Base-by-base conservation (phyloP, 805 yeast species). In the Kluyveromyces starmeri region DNA sequence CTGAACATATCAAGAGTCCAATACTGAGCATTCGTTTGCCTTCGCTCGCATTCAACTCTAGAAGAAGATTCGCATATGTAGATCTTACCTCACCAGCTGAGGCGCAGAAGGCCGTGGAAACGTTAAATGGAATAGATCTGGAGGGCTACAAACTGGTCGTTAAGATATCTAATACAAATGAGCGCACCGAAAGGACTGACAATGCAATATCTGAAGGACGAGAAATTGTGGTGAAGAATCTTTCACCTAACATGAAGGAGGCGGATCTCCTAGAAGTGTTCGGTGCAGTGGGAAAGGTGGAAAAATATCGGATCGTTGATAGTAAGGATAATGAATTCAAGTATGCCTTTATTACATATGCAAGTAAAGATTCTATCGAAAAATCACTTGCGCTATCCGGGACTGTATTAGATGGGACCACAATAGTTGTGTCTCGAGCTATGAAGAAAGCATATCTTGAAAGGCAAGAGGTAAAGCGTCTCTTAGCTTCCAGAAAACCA, bases 1-100 rank as follows among this genome's bases (percentile, higher is more conserved):
- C 49, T 0, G 28, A 53, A 2, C 48, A 46, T 26, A 75, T 77
- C 0, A 38, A 38, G 7, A 32, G 44, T 2, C 41, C 56, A 2
- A 49, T 75, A 3, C 40, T 71, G 2, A 68, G 71, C 33, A 58
- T 78, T 1, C 59, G 94, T 33, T 61, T 82, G 21, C 95, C 95
- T 0, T 70, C 83, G 0, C 67, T 77, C 38, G 65, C 64, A 28
- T 65, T 58, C 30, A 71, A 72, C 44, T 51, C 71, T 4, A 67
- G 68, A 20, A 64, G 92, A 37, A 53, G 94, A 20, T 84, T 84
- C 49, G 82, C 89, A 42, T 84, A 83, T 48, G 64, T 81, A 11
- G 92, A 82, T 45, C 76, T 59, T 43, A 36, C 55, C 0, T 48
- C 61, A 4, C 36, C 68, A 0, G 60, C 62, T n/a, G 58, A 56